Percentiles rank a stretch among this genome's conserved stretches.
Conservation (phyloP, 805 yeast species). For the Priceomyces medius region DNA sequence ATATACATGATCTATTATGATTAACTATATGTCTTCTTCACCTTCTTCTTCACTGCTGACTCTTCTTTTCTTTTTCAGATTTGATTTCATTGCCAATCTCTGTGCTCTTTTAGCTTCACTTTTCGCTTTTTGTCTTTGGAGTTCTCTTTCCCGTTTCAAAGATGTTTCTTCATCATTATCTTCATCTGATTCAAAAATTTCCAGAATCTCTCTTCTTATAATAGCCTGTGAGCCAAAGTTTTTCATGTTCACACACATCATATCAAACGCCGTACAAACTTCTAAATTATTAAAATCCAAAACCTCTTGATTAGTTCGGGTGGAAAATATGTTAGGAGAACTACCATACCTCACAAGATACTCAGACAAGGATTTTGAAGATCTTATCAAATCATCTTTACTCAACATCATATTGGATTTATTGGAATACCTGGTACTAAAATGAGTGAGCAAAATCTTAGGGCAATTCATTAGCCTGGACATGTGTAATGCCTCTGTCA, state of each 20-base stretch:
- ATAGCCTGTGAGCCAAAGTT: conserved; percentile 27
- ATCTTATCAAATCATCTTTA: conserved; percentile 19
- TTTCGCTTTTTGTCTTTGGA: conserved; percentile 27
- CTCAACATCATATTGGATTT: conserved; percentile 29
- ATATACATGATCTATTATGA: conserved; percentile 4
- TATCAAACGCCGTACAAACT: conserved; percentile 41
- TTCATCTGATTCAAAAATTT: conserved; percentile 25
- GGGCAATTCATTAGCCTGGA: conserved; percentile 70
- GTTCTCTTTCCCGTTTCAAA: conserved; percentile 22
- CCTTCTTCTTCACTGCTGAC: conserved; percentile 15
- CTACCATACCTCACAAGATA: conserved; percentile 27
- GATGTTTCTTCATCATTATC: conserved; percentile 13
- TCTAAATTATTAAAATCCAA: conserved; percentile 30
- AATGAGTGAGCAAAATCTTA: conserved; percentile 79
- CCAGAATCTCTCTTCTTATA: conserved; percentile 23
- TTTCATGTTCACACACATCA: conserved; percentile 31
- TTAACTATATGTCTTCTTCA: not conserved
- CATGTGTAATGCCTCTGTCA: conserved; percentile 78
- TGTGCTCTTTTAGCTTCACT: conserved; percentile 35
- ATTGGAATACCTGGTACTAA: conserved; percentile 76
- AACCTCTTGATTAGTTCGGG: conserved; percentile 3
- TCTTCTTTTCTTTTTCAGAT: conserved; percentile 20
- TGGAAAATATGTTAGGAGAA: conserved; percentile 25
- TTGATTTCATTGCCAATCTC: conserved; percentile 21
- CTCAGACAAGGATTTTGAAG: conserved; percentile 22